Conservation (phyloP, 306 rosid genomes). For the Mimosa pudica region DNA sequence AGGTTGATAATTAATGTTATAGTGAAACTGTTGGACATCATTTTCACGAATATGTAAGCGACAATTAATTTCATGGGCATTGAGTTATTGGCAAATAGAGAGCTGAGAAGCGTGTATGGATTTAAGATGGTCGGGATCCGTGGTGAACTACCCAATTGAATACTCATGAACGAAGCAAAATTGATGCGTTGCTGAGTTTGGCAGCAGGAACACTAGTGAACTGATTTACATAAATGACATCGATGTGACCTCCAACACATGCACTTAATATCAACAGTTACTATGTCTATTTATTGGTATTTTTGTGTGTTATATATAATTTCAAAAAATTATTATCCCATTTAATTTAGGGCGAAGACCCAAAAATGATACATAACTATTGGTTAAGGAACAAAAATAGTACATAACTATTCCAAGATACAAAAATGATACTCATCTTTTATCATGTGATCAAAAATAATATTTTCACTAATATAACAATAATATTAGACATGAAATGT, state of each 20-base stretch:
- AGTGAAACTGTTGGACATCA: background rate
- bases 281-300: background rate
- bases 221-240: slow-evolving; percentile 7
- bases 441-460: no score
- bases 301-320: background rate
- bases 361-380: no score
- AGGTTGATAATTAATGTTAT: no score
- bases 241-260: background rate
- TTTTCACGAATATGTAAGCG: background rate
- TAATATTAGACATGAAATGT: no score
- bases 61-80: background rate
- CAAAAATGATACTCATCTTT: no score
- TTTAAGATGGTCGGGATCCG: background rate
- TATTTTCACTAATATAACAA: no score
- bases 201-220: slow-evolving; percentile 7
- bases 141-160: slow-evolving; percentile 7
- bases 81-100: background rate
- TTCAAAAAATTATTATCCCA: no score
- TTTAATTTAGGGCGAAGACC: no score
- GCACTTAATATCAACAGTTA: slow-evolving; percentile 2
- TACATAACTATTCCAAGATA: no score
- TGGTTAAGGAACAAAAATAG: no score
- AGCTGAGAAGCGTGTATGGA: background rate
- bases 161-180: background rate
- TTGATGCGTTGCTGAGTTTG: slow-evolving; percentile 20